These are phyloP conservation scores for Rutidosis leptorrhynchoides DNA, from an alignment of 129 eudicot species.

Conservation along the genomic window DNA sequence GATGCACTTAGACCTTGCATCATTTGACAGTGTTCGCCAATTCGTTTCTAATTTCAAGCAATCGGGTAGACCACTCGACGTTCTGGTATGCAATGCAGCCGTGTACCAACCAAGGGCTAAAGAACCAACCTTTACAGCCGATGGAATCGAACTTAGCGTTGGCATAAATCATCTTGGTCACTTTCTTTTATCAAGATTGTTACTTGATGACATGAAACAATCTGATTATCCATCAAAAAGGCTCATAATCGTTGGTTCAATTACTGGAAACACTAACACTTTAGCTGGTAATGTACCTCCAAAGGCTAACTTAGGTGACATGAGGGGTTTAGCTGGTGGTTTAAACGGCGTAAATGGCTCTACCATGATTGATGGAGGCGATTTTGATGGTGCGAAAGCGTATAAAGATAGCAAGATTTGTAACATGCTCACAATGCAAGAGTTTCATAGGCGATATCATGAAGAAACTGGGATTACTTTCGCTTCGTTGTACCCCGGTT, in stretches of 20 bases:
- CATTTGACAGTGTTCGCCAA: conserved; percentile 79
- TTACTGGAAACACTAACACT: conserved; percentile 83
- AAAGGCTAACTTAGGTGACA: conserved; percentile 74
- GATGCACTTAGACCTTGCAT: conserved; percentile 84
- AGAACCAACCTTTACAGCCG: conserved; percentile 80
- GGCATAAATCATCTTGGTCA: conserved; percentile 85
- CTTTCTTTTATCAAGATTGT: conserved; percentile 62
- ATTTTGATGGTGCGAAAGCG: conserved; percentile 78
- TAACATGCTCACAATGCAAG: conserved; percentile 92
- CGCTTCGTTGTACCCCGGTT: conserved; percentile 85
- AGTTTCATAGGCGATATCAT: conserved; percentile 79
- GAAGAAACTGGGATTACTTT: conserved; percentile 90
- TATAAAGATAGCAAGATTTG: conserved; percentile 88
- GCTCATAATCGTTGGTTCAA: conserved; percentile 70
- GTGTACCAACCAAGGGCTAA: conserved; percentile 80
- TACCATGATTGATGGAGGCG: conserved; percentile 82
- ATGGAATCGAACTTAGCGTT: conserved; percentile 89
- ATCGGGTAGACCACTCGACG: conserved; percentile 66
- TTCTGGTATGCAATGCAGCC: conserved; percentile 85
- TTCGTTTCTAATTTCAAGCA: conserved; percentile 66
- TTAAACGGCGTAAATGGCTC: conserved; percentile 68
- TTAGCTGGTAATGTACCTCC: conserved; percentile 82
- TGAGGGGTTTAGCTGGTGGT: conserved; percentile 69
- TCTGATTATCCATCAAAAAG: conserved; percentile 87
- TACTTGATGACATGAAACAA: conserved; percentile 68